Base-by-base conservation (phyloP, 306 rosid species). In the Datisca glomerata region DNA sequence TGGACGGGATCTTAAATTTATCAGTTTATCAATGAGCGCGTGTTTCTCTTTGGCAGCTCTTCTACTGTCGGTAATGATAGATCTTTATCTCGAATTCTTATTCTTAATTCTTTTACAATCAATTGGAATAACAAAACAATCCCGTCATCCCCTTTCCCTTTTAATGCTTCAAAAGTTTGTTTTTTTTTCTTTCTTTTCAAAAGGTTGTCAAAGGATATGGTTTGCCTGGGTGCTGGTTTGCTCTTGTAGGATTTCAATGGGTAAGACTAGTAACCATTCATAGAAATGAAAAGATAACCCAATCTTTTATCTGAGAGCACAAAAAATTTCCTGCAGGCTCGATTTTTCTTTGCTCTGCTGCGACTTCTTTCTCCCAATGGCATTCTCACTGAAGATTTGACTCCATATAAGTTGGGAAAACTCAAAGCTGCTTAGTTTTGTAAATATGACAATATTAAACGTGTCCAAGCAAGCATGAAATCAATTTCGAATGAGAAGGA, bases 201-300 rank as follows among this genome's bases (percentile, higher is more conserved):
- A 70, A 79, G 95, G 21, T 69, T 45, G 49, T 66, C 47, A 74
- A 56, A 20, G 75, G 75, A 58, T 68, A 23, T 49, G 95, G 86
- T 41, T 64, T 85, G 48, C 67, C 55, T 38, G 93, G 86, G 21
- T 61, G 80, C 58, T 80, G 95, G 95, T 46, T 55, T 33, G 72
- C 73, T 18, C 72, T 80, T 6, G 81, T 70, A 8, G 55, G 63
- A 66, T 80, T 79, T 66, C 93, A 85, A 43, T 76, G 95, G 95
- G 95, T 85, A 56, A 75, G 18, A 37, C 20, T 37, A 15, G 7
- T 28, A 20, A 48, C 5, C 40, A 40, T 73, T 51, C 12, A 27
- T n/a, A 21, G 13, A 22, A 51, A 18, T 13, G 25, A 16, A 9
- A 6, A 10, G 9, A 4, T 15, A 19, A 2, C 4, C 8, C 8